Percentiles rank a stretch among this genome's conserved stretches.
Conservation (phyloP, 352 stramenopile species). For the Phytophthora meadii region DNA sequence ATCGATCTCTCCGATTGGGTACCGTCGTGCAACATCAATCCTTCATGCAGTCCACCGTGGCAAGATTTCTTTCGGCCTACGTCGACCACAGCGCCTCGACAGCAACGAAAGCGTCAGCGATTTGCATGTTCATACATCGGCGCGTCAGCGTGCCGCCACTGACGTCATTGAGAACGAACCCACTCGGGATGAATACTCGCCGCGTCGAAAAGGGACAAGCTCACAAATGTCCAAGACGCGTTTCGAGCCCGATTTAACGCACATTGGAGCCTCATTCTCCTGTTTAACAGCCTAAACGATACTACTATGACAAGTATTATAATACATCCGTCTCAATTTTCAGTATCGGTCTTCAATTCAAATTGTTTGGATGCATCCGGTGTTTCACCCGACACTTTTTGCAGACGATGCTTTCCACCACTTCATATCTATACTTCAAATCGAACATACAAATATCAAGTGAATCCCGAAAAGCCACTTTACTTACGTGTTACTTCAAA, state of each 20-base stretch:
- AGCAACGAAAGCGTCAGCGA: constrained; percentile 17
- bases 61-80: constrained; percentile 1
- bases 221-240: background rate
- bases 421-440: constrained; percentile 17
- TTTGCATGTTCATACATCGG: constrained; percentile 25
- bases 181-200: constrained; percentile 25
- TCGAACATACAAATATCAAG: background rate
- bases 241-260: background rate
- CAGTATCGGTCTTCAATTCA: background rate
- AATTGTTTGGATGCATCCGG: constrained; percentile 27
- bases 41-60: background rate
- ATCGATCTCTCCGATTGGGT: no score
- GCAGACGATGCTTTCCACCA: constrained; percentile 4
- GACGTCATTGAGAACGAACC: constrained; percentile 38
- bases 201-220: background rate
- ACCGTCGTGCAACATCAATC: no score
- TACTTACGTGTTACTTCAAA: constrained; percentile 34
- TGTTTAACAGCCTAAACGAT: background rate
- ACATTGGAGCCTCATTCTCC: background rate
- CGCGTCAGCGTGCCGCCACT: constrained; percentile 10
- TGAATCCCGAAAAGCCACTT: constrained; percentile 20
- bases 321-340: no score
- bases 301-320: background rate
- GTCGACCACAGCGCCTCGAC: background rate
- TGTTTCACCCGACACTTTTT: constrained; percentile 10